Evolutionary conservation across 495 filamentous ascomycete species (phyloP).

Genomic region (Penicillium cosmopolitanum): DNA sequence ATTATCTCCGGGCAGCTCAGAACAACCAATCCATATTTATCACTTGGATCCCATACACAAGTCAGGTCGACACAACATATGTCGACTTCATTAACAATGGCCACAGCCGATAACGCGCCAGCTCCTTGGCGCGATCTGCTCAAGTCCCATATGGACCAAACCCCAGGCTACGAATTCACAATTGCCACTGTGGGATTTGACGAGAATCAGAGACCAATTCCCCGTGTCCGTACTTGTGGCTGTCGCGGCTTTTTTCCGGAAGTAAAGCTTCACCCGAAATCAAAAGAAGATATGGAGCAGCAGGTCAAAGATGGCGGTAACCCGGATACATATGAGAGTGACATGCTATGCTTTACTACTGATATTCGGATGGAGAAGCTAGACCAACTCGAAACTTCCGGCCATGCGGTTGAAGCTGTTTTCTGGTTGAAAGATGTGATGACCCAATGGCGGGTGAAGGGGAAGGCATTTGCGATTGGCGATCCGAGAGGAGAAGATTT

Average conservation of each 20-base stretch:
- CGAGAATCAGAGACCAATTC: constrained; percentile 43
- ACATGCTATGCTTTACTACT: constrained; percentile 81
- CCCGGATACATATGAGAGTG: constrained; percentile 67
- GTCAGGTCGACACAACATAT: background rate
- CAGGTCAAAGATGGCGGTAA: constrained; percentile 58
- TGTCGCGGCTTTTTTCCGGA: constrained; percentile 82
- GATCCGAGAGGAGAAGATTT: constrained; percentile 52
- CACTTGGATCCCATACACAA: background rate
- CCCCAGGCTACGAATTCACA: constrained; percentile 68
- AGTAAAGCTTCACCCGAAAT: constrained; percentile 49
- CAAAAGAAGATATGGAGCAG: constrained; percentile 68
- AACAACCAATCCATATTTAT: background rate
- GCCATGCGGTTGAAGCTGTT: constrained; percentile 74
- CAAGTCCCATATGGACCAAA: constrained; percentile 63
- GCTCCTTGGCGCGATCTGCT: constrained; percentile 70
- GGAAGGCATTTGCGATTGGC: constrained; percentile 73
- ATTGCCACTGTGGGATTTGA: constrained; percentile 65
- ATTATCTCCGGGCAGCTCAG: background rate
- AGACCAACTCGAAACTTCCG: constrained; percentile 58
- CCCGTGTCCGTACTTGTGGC: constrained; percentile 67
- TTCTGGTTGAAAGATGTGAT: constrained; percentile 75
- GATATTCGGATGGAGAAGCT: constrained; percentile 87
- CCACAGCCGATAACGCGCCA: constrained; percentile 25
- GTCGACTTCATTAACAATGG: constrained; percentile 13
- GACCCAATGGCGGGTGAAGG: constrained; percentile 85